Percentiles rank a stretch among this genome's conserved stretches.
These are phyloP conservation scores for Eucalyptus cloeziana DNA, from an alignment of 345 rosid genomes.

Conservation along the genomic window DNA sequence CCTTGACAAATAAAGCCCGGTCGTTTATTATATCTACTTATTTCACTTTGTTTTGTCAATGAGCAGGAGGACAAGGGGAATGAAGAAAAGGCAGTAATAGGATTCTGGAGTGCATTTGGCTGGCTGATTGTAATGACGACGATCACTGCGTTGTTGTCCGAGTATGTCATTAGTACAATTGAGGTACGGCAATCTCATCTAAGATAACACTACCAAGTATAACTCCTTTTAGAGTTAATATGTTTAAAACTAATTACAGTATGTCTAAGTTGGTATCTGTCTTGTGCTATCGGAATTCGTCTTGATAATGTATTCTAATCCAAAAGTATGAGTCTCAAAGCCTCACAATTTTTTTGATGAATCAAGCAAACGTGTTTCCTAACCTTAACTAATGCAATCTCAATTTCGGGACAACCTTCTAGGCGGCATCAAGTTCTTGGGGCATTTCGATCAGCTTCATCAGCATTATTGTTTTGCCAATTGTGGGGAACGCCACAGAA, in stretches of 20 bases:
- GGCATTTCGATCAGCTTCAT: constrained; percentile 78
- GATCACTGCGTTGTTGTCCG: constrained; percentile 66
- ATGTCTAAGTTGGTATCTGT: neutral
- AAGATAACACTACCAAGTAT: neutral
- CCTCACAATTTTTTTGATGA: neutral
- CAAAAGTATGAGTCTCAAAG: neutral
- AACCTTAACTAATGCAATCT: neutral
- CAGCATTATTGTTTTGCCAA: constrained; percentile 73
- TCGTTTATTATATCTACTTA: neutral
- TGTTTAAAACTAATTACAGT: neutral
- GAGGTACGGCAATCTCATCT: constrained; percentile 34
- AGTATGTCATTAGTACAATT: constrained; percentile 80
- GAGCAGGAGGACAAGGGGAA: constrained; percentile 34
- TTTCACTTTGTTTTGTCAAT: neutral
- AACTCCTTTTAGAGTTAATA: neutral
- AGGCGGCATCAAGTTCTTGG: constrained; percentile 90
- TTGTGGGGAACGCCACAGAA: constrained; percentile 89
- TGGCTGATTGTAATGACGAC: constrained; percentile 78
- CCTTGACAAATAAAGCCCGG: neutral
- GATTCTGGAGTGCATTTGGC: constrained; percentile 66
- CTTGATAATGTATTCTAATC: neutral
- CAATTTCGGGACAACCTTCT: neutral
- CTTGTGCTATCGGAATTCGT: neutral
- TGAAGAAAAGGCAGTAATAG: constrained; percentile 59
- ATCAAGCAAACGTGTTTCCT: neutral